phyloP scores from a whole-genome alignment of 257 asterid genomes.

The Solanum habrochaites region DNA sequence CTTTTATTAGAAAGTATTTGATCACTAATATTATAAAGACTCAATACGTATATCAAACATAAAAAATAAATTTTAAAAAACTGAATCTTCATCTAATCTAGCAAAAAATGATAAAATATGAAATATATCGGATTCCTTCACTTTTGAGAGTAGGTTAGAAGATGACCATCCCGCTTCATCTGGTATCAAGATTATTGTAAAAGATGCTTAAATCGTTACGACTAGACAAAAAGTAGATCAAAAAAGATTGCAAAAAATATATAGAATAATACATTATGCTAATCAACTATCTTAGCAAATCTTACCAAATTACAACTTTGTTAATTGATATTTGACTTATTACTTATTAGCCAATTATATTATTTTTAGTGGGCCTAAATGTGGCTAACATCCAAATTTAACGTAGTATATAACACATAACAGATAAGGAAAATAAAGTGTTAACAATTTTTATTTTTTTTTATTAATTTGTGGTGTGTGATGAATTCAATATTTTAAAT shows the following conservation, averaged over 20 bases:
- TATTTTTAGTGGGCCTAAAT: neutral
- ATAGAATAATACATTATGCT: neutral
- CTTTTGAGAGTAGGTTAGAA: no score
- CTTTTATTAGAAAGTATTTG: no score
- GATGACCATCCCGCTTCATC: no score
- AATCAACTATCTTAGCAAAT: neutral
- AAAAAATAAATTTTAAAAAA: no score
- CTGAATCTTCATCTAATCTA: neutral
- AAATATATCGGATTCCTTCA: no score
- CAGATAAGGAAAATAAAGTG: neutral
- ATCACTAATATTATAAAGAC: rapidly evolving
- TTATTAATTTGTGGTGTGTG: neutral
- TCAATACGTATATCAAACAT: no score
- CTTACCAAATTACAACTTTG: neutral
- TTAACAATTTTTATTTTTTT: neutral
- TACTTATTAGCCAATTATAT: neutral
- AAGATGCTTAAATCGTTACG: no score
- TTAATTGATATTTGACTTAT: neutral
- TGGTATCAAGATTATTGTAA: no score
- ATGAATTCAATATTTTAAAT: neutral
- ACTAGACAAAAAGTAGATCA: no score
- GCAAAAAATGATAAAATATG: no score
- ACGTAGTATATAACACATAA: neutral
- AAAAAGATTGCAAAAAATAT: no score
- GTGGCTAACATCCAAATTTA: neutral